Evolutionary conservation across 805 yeast genomes (phyloP), one percentile per base, ranked within the genome.

Genomic region (Maudiozyma barnettii): DNA sequence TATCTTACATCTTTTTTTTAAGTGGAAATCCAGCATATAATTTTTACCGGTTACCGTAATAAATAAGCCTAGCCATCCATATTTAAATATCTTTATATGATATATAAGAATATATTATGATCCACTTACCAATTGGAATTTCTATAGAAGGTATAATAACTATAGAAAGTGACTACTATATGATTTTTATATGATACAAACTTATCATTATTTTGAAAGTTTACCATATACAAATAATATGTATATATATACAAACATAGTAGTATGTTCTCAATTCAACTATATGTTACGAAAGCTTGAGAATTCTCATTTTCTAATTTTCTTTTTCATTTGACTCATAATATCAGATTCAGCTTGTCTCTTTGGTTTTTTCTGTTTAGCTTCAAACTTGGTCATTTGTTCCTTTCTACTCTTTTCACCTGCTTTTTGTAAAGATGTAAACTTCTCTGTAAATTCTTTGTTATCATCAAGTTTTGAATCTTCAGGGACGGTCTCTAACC

Each of bases 371-470:
- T 61, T 69, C 54, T 61, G 64, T 57, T 82, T 83, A 52, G 70
- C 77, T 50, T 80, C 84, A 50, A 73, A 80, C 61, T 85, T 84
- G 39, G 73, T 75, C 54, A 76, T 64, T 49, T 84, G 88, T 51
- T 80, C 88, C 16, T 73, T 74, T 49, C 98, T 73, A 51, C 85
- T 88, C 45, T 72, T 73, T 3, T 70, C 79, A 1, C 98, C 99
- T 16, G 67, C 54, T 21, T 68, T 71, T 41, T 75, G 75, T 48
- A 90, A 65, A 46, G 67, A 76, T 18, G 65, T 68, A 3, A 68
- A 58, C 57, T 77, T 83, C 1, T 59, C 71, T 1, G 70, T 31
- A 37, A 77, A 73, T 51, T 83, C 91, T 13, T 64, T 59, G 51
- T 84, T 86, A 41, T 78, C 81, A 3, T 48, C 47, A 13, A 39